These are phyloP conservation scores for Penicillium roqueforti DNA, from an alignment of 495 filamentous ascomycete species.

Conservation along the genomic window DNA sequence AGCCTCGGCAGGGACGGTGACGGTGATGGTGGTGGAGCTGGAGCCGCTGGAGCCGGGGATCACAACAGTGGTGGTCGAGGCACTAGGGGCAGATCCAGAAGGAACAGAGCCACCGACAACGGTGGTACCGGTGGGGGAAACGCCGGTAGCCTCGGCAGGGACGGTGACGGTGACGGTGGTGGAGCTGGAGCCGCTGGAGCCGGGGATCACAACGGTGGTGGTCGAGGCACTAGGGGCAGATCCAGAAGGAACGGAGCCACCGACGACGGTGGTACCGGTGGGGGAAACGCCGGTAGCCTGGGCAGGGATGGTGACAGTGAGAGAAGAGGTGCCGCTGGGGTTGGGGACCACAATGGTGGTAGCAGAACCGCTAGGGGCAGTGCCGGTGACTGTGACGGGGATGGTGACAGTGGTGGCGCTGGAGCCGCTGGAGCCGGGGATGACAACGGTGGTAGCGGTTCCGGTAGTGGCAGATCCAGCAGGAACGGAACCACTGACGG, in stretches of 20 bases:
- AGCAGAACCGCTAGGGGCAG: no score
- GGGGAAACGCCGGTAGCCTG: constrained; percentile 4
- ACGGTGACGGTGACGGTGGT: no score
- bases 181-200: no score
- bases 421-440: constrained; percentile 1
- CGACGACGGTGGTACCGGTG: constrained; percentile 1
- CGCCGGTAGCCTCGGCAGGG: constrained; percentile 6
- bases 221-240: constrained; percentile 15
- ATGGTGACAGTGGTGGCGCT: no score
- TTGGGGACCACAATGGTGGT: no score
- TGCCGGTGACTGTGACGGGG: no score
- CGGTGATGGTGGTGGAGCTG: constrained; percentile 2
- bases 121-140: constrained; percentile 5
- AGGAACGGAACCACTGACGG: constrained; percentile 1
- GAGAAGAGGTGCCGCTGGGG: no score
- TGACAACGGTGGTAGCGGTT: no score
- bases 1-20: constrained; percentile 3
- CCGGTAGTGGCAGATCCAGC: no score
- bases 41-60: constrained; percentile 9
- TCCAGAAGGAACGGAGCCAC: not conserved
- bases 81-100: constrained; percentile 1
- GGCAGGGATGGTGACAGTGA: constrained; percentile 4
- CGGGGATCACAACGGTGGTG: constrained; percentile 10
- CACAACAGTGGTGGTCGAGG: constrained; percentile 16
- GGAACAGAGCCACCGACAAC: not conserved